Evolutionary conservation across 805 yeast genomes (phyloP).

Genomic region (Danielia oregonensis): DNA sequence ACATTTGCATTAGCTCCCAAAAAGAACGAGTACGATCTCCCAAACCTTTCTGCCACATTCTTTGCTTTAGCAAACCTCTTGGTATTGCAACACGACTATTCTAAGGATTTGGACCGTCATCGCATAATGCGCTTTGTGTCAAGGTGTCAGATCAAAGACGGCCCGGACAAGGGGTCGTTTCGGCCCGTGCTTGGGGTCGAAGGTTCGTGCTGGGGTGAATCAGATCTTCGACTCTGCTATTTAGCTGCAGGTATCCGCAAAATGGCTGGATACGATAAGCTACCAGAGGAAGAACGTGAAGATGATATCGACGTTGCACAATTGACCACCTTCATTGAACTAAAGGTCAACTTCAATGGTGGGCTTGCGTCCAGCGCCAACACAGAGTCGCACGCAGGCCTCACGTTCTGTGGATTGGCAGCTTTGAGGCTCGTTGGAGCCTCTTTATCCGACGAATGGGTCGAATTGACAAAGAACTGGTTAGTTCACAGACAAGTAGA

Average conservation of each 20-base stretch:
- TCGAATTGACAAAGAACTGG: slow-evolving; percentile 48
- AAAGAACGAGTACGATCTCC: slow-evolving; percentile 44
- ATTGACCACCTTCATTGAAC: slow-evolving; percentile 33
- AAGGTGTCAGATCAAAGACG: slow-evolving; percentile 49
- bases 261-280: slow-evolving; percentile 41
- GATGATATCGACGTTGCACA: slow-evolving; percentile 41
- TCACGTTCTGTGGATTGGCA: slow-evolving; percentile 80
- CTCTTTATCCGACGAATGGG: slow-evolving; percentile 12
- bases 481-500: slow-evolving; percentile 61
- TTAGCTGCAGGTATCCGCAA: slow-evolving; percentile 64
- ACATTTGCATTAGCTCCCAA: slow-evolving; percentile 34
- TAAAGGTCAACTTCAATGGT: slow-evolving; percentile 49
- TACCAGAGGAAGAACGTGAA: slow-evolving; percentile 16
- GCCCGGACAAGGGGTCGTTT: slow-evolving; percentile 30
- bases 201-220: slow-evolving; percentile 50
- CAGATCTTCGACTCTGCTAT: slow-evolving; percentile 71
- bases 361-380: slow-evolving; percentile 57
- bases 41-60: slow-evolving; percentile 71
- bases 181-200: slow-evolving; percentile 27
- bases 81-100: slow-evolving; percentile 45
- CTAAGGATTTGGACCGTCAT: slow-evolving; percentile 28
- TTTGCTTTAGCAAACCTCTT: slow-evolving; percentile 63
- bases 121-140: slow-evolving; percentile 55
- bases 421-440: slow-evolving; percentile 43
- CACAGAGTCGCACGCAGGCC: slow-evolving; percentile 80